Conservation (phyloP, 2,329 filamentous ascomycete genomes). For the Capronia epimyces region DNA sequence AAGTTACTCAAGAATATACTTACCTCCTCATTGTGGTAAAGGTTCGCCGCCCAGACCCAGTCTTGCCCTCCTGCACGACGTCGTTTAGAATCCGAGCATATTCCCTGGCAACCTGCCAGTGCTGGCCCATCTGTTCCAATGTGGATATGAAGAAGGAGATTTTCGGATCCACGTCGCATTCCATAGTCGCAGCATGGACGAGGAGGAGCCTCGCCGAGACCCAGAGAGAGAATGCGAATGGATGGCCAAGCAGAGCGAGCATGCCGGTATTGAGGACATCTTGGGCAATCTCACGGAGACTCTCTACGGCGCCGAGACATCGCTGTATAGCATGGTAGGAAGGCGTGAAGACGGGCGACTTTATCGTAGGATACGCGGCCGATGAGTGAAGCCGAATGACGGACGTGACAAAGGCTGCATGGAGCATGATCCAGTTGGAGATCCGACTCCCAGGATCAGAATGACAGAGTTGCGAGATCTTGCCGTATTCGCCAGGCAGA, state of each 20-base stretch:
- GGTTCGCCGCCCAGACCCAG: conserved; percentile 59
- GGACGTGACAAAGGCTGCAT: conserved; percentile 84
- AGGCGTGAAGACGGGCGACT: conserved; percentile 78
- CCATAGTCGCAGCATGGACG: conserved; percentile 67
- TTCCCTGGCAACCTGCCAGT: conserved; percentile 79
- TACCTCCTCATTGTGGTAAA: conserved; percentile 85
- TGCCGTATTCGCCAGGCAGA: conserved; percentile 75
- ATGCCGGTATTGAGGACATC: conserved; percentile 71
- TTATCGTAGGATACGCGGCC: conserved; percentile 83
- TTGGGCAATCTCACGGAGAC: conserved; percentile 70
- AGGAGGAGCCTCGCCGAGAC: conserved; percentile 80
- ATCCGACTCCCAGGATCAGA: conserved; percentile 40
- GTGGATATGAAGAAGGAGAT: conserved; percentile 78
- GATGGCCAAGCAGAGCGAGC: conserved; percentile 74
- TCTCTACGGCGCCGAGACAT: conserved; percentile 76
- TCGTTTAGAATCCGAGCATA: conserved; percentile 75
- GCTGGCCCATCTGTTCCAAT: conserved; percentile 70
- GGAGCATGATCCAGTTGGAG: conserved; percentile 78
- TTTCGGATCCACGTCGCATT: conserved; percentile 63
- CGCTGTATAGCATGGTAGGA: conserved; percentile 80
- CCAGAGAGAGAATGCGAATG: conserved; percentile 80
- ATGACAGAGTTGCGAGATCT: conserved; percentile 72
- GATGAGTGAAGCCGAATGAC: conserved; percentile 88
- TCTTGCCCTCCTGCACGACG: conserved; percentile 66
- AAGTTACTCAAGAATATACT: conserved; percentile 62